Evolutionary conservation across 2,329 filamentous ascomycete species (phyloP).

Genomic region (Aspergillus sergii): DNA sequence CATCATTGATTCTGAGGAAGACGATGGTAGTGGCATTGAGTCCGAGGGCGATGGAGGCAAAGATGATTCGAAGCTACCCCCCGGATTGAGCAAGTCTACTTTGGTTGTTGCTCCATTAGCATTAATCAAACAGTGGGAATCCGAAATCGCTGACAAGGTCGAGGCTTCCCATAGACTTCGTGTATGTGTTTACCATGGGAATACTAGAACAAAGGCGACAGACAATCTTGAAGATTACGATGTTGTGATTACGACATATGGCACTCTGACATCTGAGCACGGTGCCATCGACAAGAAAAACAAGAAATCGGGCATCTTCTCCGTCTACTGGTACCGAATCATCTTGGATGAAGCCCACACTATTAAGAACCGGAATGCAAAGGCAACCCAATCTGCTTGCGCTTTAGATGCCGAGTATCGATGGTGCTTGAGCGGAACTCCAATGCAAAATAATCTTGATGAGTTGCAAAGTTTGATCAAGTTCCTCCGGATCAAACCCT

Average conservation of each 20-base stretch:
- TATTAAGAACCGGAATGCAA: slow-evolving; percentile 97
- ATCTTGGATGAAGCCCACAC: slow-evolving; percentile 97
- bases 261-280: slow-evolving; percentile 91
- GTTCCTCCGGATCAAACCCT: slow-evolving; percentile 90
- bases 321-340: slow-evolving; percentile 90
- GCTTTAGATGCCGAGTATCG: slow-evolving; percentile 82
- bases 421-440: slow-evolving; percentile 95
- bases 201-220: slow-evolving; percentile 76
- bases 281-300: slow-evolving; percentile 65
- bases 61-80: slow-evolving; percentile 66
- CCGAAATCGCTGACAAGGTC: slow-evolving; percentile 85
- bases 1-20: slow-evolving; percentile 51
- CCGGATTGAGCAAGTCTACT: slow-evolving; percentile 73
- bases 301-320: slow-evolving; percentile 81
- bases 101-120: slow-evolving; percentile 91
- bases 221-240: slow-evolving; percentile 82
- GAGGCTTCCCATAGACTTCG: slow-evolving; percentile 68
- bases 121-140: slow-evolving; percentile 95
- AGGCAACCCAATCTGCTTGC: slow-evolving; percentile 89
- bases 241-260: slow-evolving; percentile 96
- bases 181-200: slow-evolving; percentile 89
- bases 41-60: slow-evolving; percentile 41
- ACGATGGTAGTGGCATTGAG: slow-evolving; percentile 43
- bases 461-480: slow-evolving; percentile 92
- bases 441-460: slow-evolving; percentile 97